A percentile compares a stretch with the other conserved stretches of the same genome.
phyloP scores from a whole-genome alignment of 192 early-diverging fungal genomes.

The Coemansia sp. region DNA sequence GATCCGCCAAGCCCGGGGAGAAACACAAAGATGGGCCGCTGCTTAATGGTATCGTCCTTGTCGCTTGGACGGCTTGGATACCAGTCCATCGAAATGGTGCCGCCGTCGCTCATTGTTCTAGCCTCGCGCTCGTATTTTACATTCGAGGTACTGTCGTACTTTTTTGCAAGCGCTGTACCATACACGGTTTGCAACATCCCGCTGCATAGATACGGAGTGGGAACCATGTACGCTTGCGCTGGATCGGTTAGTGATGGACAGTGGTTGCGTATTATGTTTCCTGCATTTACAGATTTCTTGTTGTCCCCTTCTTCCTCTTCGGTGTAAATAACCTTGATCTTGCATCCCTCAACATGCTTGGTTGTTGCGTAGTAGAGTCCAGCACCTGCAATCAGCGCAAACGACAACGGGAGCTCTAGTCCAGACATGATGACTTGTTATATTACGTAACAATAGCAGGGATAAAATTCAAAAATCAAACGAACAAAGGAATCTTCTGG shows the following conservation, averaged over 20 bases:
- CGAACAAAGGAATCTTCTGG: too few relatives aligned
- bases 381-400: conserved; percentile 5
- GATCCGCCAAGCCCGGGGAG: conserved; percentile 91
- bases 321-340: conserved; percentile 6
- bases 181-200: conserved; percentile 78
- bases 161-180: conserved; percentile 35
- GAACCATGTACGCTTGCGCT: conserved; percentile 55
- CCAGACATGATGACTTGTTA: background rate
- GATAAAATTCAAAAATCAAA: too few relatives aligned
- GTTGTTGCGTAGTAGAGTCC: conserved; percentile 5
- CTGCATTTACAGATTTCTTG: background rate
- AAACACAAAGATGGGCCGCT: conserved; percentile 68
- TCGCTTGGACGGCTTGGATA: conserved; percentile 58
- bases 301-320: background rate
- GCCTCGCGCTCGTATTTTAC: conserved; percentile 49
- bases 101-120: conserved; percentile 70
- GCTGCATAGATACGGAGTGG: conserved; percentile 71
- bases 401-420: conserved; percentile 2
- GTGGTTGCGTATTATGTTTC: conserved; percentile 9
- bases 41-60: conserved; percentile 10
- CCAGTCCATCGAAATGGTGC: conserved; percentile 87
- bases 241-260: conserved; percentile 59
- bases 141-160: conserved; percentile 24
- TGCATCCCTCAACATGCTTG: conserved; percentile 10
- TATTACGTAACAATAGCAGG: too few relatives aligned